These are phyloP conservation scores for Tricharina praecox DNA, from an alignment of 495 filamentous ascomycete genomes.

Conservation along the genomic window DNA sequence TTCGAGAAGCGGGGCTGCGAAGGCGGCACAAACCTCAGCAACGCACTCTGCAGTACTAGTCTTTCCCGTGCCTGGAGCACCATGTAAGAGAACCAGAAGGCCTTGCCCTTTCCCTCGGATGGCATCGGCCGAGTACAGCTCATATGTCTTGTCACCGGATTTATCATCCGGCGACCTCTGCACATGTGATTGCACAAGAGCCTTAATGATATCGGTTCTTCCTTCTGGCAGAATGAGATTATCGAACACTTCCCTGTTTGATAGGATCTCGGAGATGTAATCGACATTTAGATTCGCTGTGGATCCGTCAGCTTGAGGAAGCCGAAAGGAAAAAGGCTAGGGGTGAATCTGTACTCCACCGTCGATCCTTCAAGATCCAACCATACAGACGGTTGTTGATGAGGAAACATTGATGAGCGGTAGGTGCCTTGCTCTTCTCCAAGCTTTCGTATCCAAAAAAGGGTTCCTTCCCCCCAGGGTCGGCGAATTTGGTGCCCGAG, in stretches of 20 bases:
- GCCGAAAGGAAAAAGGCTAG: constrained; percentile 53
- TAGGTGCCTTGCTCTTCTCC: constrained; percentile 29
- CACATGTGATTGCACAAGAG: constrained; percentile 55
- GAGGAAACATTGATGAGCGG: constrained; percentile 32
- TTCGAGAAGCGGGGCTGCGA: background rate
- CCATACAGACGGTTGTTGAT: constrained; percentile 38
- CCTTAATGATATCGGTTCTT: constrained; percentile 69
- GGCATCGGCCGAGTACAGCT: constrained; percentile 50
- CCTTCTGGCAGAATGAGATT: constrained; percentile 60
- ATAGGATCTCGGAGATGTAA: constrained; percentile 62
- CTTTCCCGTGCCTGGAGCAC: constrained; percentile 58
- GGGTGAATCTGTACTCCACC: constrained; percentile 7
- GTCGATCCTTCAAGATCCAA: constrained; percentile 26
- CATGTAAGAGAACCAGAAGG: constrained; percentile 56
- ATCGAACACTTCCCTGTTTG: constrained; percentile 67
- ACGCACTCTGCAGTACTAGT: constrained; percentile 42
- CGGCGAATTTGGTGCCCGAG: too few species aligned
- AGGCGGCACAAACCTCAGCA: background rate
- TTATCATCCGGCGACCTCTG: constrained; percentile 38
- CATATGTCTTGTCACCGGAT: constrained; percentile 43
- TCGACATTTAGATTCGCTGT: constrained; percentile 72
- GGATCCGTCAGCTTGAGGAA: constrained; percentile 57
- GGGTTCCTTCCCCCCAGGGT: too few species aligned
- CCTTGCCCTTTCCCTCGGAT: constrained; percentile 66
- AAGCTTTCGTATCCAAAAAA: constrained; percentile 29